Evolutionary conservation across 257 asterid species (phyloP).

Genomic region (Linderniella brevidens): DNA sequence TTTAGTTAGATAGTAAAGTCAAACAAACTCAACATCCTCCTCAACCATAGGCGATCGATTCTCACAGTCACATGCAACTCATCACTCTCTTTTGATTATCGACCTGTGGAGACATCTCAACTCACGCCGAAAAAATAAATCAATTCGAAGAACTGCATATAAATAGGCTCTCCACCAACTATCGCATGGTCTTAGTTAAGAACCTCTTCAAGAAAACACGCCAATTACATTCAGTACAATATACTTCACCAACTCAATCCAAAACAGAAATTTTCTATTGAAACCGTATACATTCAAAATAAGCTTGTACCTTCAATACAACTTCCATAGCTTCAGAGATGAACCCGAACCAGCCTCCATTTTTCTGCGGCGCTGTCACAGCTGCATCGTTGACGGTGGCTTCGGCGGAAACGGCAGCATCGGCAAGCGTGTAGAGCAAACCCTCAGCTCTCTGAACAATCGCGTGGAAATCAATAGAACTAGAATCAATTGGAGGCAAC

Average conservation of each 20-base stretch:
- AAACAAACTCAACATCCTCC: too few relatives aligned
- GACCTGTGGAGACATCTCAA: too few relatives aligned
- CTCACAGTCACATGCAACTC: too few relatives aligned
- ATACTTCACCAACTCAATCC: not conserved
- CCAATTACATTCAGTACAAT: not conserved
- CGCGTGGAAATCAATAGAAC: slow-evolving; percentile 30
- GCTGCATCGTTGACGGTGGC: slow-evolving; percentile 6
- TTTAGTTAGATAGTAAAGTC: too few relatives aligned
- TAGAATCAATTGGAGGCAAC: slow-evolving; percentile 33
- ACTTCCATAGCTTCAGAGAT: slow-evolving; percentile 93
- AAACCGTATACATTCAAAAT: not conserved
- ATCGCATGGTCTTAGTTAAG: too few relatives aligned
- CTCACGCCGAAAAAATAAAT: too few relatives aligned
- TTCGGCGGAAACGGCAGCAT: slow-evolving; percentile 34
- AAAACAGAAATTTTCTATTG: not conserved
- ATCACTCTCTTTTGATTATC: too few relatives aligned
- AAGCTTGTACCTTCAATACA: slow-evolving; percentile 56
- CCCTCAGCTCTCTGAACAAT: slow-evolving; percentile 55
- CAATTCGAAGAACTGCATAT: too few relatives aligned
- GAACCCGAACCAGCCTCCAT: slow-evolving; percentile 92
- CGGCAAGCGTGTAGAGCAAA: slow-evolving; percentile 74
- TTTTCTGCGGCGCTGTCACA: slow-evolving; percentile 35
- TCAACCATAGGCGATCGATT: too few relatives aligned
- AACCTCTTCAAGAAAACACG: too few relatives aligned
- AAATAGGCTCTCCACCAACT: too few relatives aligned